A percentile compares a stretch with the other conserved stretches of the same genome.
Conservation (phyloP, 768 basidiomycete species). For the Mycena leptocephala region DNA sequence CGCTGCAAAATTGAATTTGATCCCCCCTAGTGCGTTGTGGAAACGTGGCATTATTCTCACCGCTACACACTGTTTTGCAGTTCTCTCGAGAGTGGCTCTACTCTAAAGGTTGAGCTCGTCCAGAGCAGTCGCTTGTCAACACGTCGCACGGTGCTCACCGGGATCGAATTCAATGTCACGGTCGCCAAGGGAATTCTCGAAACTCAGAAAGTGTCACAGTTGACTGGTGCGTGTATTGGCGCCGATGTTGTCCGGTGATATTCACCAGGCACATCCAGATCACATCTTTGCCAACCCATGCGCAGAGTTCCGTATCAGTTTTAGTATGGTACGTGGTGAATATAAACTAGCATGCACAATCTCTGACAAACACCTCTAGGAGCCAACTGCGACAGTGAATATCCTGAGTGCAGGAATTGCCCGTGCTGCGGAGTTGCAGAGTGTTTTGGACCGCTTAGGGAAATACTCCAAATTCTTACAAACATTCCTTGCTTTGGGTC, state of each 20-base stretch:
- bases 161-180: not conserved
- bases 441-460: slow-evolving; percentile 38
- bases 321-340: slow-evolving; percentile 3
- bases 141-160: not conserved
- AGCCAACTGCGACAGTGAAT: not conserved
- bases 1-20: slow-evolving; percentile 2
- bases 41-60: not conserved
- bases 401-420: not conserved
- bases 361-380: not conserved
- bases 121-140: not conserved
- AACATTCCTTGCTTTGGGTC: slow-evolving; percentile 4
- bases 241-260: not conserved
- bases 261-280: slow-evolving; percentile 5
- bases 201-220: not conserved
- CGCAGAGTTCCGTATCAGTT: slow-evolving; percentile 5
- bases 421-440: slow-evolving; percentile 20
- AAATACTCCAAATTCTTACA: slow-evolving; percentile 33
- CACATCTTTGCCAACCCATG: not conserved
- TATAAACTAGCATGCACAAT: not conserved
- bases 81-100: slow-evolving; percentile 3
- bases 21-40: not conserved
- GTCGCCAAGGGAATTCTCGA: not conserved
- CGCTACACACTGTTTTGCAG: not conserved
- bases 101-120: slow-evolving; percentile 1
- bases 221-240: not conserved